Evolutionary conservation across 441 rosid species (phyloP).

Genomic region (Aleurites moluccanus): DNA sequence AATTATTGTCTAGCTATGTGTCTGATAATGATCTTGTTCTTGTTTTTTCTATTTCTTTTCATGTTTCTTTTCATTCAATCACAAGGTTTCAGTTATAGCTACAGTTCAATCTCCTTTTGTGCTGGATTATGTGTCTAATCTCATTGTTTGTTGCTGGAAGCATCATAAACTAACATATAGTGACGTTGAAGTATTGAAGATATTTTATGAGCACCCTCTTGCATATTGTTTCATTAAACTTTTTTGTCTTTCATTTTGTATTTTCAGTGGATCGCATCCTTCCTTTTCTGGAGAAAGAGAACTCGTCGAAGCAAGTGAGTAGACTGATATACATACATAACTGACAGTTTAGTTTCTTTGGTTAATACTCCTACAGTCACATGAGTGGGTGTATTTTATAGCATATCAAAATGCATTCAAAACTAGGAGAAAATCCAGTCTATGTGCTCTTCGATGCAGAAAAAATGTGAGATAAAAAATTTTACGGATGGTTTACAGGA

Average conservation of each 20-base stretch:
- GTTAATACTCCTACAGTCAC: background rate
- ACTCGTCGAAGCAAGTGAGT: slow-evolving; percentile 89
- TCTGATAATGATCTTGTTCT: background rate
- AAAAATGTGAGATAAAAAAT: background rate
- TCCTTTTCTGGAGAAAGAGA: slow-evolving; percentile 76
- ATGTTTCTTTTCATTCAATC: background rate
- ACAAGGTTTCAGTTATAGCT: background rate
- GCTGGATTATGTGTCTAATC: background rate
- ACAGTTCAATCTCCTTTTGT: background rate
- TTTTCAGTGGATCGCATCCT: slow-evolving; percentile 73
- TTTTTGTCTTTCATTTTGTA: slow-evolving; percentile 3
- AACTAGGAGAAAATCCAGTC: background rate
- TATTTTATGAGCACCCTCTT: background rate
- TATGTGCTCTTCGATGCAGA: background rate
- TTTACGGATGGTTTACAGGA: background rate
- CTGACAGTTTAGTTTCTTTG: background rate
- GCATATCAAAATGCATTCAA: background rate
- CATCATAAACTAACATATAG: background rate
- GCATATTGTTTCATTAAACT: background rate
- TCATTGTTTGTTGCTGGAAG: background rate
- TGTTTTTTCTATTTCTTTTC: background rate
- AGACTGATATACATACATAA: background rate
- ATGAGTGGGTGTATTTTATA: background rate
- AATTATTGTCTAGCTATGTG: background rate
- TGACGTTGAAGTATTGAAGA: background rate